A percentile compares a stretch with the other conserved stretches of the same genome.
Conservation (phyloP, 108 stramenopile species). For the Aureococcus anophagefferens region DNA sequence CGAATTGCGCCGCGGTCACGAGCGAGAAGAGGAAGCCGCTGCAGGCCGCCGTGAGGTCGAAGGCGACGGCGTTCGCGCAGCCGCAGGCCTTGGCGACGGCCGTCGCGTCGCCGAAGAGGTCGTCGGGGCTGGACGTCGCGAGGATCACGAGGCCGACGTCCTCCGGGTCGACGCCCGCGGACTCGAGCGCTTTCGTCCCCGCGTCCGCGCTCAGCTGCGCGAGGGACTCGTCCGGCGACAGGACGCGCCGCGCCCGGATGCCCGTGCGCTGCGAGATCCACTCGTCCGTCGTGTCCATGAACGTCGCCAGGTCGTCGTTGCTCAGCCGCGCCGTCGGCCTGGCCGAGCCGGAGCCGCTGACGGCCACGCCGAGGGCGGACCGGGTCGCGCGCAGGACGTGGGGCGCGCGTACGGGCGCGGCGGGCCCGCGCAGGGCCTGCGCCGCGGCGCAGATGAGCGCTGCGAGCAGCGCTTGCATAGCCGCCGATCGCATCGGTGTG, state of each 20-base stretch:
- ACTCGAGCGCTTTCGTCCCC: constrained; percentile 59
- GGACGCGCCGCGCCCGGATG: constrained; percentile 63
- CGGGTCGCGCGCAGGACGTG: no score
- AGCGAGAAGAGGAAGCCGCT: constrained; percentile 84
- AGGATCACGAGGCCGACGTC: constrained; percentile 83
- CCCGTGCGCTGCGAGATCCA: constrained; percentile 91
- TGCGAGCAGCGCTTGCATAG: no score
- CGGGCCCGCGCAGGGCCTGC: no score
- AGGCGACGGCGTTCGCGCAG: constrained; percentile 66
- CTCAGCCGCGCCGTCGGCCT: constrained; percentile 61
- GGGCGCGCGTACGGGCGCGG: no score
- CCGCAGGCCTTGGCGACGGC: constrained; percentile 67
- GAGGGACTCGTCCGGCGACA: constrained; percentile 40
- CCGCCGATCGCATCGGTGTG: no score
- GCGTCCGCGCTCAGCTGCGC: constrained; percentile 43
- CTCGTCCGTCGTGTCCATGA: constrained; percentile 89
- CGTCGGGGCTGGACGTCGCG: constrained; percentile 80
- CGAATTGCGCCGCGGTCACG: constrained; percentile 80
- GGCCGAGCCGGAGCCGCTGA: constrained; percentile 39
- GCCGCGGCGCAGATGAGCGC: no score
- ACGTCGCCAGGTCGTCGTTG: constrained; percentile 70
- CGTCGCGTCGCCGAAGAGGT: constrained; percentile 89
- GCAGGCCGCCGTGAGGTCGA: constrained; percentile 92
- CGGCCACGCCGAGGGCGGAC: neutral
- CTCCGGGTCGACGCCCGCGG: constrained; percentile 45